Base-by-base conservation (phyloP, 257 asterid species). In the Solanum gandarillasii region DNA sequence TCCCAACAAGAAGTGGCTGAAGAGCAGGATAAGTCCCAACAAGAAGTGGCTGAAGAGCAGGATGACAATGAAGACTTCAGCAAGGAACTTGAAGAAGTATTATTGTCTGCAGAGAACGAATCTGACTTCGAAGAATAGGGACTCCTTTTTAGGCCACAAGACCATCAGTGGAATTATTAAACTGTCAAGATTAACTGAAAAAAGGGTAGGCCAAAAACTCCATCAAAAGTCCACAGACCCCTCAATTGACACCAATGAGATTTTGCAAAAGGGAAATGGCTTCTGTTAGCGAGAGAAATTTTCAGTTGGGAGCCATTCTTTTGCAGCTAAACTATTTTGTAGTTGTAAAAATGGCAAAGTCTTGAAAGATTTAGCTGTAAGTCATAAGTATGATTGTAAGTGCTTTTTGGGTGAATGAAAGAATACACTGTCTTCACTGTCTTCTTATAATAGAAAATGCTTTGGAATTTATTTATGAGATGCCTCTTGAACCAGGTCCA, bases 401-500 rank as follows among this genome's bases (percentile, higher is more conserved):
- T 81, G 68, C 34, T 35, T 35, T 74, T 5, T 10, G 82, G 29
- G 52, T 43, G 52, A 43, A 43, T 4, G 52, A 43, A 43, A 43
- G 39, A 14, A 35, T 14, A 14, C 9, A 43, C 6, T 43, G 52
- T 12, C 52, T 43, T 43, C 52, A 43, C 52, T 46, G 25, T 12
- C 62, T 41, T 81, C 38, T 34, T 81, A 5, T 29, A 14, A 46
- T 46, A 86, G 90, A 93, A 55, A 91, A 91, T 43, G 98, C 97
- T 34, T 5, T 93, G 87, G 92, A 91, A 86, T 95, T 93, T 78
- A 95, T 96, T 82, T 87, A 90, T 23, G 78, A 87, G 87, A 94
- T 95, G 98, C 97, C 96, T 18, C 83, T 91, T 48, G 89, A 88
- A 55, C 95, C 98, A 6, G 94, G 98, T 85, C 91, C 95, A 60